A percentile compares a stretch with the other conserved stretches of the same genome.
phyloP scores from a whole-genome alignment of 768 basidiomycete species.

The Rhizopogon rudus region DNA sequence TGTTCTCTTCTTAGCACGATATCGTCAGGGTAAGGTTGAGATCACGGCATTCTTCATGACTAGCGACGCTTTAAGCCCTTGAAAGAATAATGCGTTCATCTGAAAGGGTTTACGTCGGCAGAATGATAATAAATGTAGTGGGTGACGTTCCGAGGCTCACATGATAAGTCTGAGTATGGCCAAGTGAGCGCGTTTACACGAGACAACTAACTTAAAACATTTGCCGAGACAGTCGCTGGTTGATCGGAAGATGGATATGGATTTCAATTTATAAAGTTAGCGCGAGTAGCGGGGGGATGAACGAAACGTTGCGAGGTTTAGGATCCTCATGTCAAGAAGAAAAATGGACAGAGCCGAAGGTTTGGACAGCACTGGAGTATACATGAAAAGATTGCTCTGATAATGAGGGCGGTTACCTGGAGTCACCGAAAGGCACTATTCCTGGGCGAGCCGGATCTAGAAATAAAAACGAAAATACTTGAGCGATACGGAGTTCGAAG shows the following conservation, averaged over 20 bases:
- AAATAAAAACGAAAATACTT: no score
- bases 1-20: neutral
- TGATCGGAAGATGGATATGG: conserved; percentile 15
- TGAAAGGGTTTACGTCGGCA: conserved; percentile 7
- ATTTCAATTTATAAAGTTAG: conserved; percentile 15
- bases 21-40: neutral
- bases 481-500: conserved; percentile 14
- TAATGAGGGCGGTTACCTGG: conserved; percentile 1
- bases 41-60: conserved; percentile 19
- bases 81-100: conserved; percentile 9
- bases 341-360: neutral
- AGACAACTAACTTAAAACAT: neutral
- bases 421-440: conserved; percentile 12
- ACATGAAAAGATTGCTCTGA: neutral
- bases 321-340: conserved; percentile 17
- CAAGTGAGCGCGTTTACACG: conserved; percentile 4
- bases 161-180: conserved; percentile 21
- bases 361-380: conserved; percentile 6
- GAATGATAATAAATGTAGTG: conserved; percentile 1
- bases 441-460: conserved; percentile 26
- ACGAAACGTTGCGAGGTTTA: conserved; percentile 26
- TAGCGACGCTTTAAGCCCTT: conserved; percentile 21
- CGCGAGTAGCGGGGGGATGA: conserved; percentile 25
- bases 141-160: conserved; percentile 8
- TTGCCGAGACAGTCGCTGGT: conserved; percentile 12